Percentiles rank a stretch among this genome's conserved stretches.
Evolutionary conservation across 176 grass and related monocot genomes (phyloP).

Genomic region (Lolium rigidum): DNA sequence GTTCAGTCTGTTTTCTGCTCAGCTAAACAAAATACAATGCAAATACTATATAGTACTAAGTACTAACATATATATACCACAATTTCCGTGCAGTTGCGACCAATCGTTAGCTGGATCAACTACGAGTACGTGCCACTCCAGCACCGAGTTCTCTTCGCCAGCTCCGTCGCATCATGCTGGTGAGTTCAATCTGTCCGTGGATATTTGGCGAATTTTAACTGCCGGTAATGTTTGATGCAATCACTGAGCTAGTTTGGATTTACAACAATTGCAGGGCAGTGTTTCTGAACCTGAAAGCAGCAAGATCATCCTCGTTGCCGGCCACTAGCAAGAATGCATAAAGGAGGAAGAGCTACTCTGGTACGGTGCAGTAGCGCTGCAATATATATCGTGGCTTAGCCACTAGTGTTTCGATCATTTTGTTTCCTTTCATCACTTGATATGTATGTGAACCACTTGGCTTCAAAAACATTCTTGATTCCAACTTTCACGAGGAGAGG

Average conservation of each 20-base stretch:
- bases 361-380: too few relatives aligned
- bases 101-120: conserved; percentile 83
- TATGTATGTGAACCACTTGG: not conserved
- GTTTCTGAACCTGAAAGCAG: conserved; percentile 85
- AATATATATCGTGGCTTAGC: too few relatives aligned
- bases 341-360: not conserved
- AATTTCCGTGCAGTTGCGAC: conserved; percentile 67
- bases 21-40: too few relatives aligned
- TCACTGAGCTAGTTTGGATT: conserved; percentile 21
- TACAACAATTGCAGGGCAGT: conserved; percentile 57
- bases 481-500: not conserved
- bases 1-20: not conserved
- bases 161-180: conserved; percentile 85
- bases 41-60: not conserved
- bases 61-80: not conserved
- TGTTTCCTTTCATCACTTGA: not conserved
- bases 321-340: conserved; percentile 55
- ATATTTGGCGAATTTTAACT: not conserved
- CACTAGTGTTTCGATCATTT: not conserved
- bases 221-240: not conserved
- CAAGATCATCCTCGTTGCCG: conserved; percentile 52
- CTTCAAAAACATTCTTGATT: not conserved
- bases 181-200: not conserved
- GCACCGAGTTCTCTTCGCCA: conserved; percentile 83
- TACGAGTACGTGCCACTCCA: conserved; percentile 87